A percentile compares a stretch with the other conserved stretches of the same genome.
phyloP scores from a whole-genome alignment of 495 filamentous ascomycete genomes.

The Daldinia vernicosa region DNA sequence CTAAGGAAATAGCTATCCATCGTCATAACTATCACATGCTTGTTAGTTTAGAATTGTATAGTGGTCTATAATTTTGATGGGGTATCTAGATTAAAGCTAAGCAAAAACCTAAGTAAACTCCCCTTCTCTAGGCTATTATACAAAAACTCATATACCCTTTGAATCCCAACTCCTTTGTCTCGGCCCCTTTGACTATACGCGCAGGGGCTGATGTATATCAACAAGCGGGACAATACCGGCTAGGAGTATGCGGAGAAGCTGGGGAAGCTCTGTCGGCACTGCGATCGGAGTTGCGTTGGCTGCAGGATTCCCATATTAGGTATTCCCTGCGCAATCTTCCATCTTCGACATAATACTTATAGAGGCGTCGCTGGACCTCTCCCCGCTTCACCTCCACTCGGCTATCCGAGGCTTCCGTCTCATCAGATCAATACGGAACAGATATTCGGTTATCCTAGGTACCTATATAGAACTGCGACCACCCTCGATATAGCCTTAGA shows the following conservation, averaged over 20 bases:
- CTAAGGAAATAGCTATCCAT: no score
- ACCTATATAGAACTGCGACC: neutral
- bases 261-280: conserved; percentile 22
- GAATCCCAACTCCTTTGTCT: conserved; percentile 8
- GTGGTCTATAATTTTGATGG: no score
- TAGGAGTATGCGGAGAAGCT: conserved; percentile 32
- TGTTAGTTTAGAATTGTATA: no score
- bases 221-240: conserved; percentile 3
- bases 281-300: conserved; percentile 10
- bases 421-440: neutral
- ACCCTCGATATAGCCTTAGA: neutral
- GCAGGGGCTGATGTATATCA: neutral
- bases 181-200: conserved; percentile 2
- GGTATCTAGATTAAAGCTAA: no score
- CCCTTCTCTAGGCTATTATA: neutral
- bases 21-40: no score
- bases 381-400: neutral
- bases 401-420: neutral
- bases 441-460: neutral
- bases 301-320: conserved; percentile 6
- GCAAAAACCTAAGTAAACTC: no score
- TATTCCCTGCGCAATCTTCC: conserved; percentile 21
- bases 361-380: neutral
- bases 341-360: neutral
- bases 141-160: neutral